Evolutionary conservation across 495 filamentous ascomycete species (phyloP), one percentile per base, ranked within the genome.

Genomic region (Delitschia confertaspora): DNA sequence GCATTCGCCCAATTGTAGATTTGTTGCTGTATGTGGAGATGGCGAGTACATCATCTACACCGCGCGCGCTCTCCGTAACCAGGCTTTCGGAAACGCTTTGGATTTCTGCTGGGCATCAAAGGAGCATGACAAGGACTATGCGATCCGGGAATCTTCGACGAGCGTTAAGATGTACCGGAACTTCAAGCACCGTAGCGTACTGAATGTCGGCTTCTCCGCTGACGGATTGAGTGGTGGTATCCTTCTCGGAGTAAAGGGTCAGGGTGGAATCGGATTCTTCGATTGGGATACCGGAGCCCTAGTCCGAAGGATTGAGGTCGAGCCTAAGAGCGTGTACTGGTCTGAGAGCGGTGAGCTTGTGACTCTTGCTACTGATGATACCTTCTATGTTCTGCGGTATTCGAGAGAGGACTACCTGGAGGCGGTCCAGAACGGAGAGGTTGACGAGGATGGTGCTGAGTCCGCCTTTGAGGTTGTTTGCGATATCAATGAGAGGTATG

Each of bases 11-110:
- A 99, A 99, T 56, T 91, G 93, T 32, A 82, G 93, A 11, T 99
- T 96, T 46, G 91, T 96, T 18, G 88, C 93, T 6, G 84, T 96
- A 19, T 96, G 91, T 55, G 91, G 91, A 33, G 91, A 99, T 57
- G 91, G 91, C 22, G 91, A 99, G 59, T 95, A 94, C 62, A 96
- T 95, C 55, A 89, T 96, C 53, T 98, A 98, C 67, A 99, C 91
- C 10, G 88, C 91, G 47, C 74, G 96, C 33, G 91, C 91, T 6
- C 94, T 93, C 78, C 79, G 91, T 59, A 96, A 99, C 67, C 95
- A 95, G 69, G 86, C 87, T 6, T 99, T 96, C 57, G 91, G 91
- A 4, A 83, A 83, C 24, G 91, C 88, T 8, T 69, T 95, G 25
- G 91, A 99, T 62, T 99, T 99, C 60, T 87, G 84, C 10, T 99